These are phyloP conservation scores for Tremella mesenterica DNA, from an alignment of 768 basidiomycete species.

Conservation along the genomic window DNA sequence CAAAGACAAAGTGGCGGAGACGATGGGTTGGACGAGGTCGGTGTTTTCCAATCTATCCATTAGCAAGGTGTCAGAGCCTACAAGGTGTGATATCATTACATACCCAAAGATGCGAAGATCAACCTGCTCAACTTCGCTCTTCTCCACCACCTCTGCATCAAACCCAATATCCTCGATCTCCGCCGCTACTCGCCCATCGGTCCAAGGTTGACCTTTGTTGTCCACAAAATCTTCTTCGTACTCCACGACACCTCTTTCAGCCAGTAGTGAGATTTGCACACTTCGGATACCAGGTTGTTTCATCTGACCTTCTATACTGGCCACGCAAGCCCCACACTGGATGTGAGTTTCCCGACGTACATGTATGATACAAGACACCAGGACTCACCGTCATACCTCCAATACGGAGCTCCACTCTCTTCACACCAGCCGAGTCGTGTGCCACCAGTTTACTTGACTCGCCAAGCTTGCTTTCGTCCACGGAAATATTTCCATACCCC, in stretches of 20 bases:
- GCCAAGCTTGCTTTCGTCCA: background rate
- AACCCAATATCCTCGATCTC: conserved; percentile 64
- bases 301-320: conserved; percentile 41
- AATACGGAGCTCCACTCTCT: conserved; percentile 2
- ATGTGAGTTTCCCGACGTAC: background rate
- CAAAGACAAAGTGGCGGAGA: conserved; percentile 15
- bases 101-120: conserved; percentile 42
- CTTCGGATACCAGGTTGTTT: conserved; percentile 77
- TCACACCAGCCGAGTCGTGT: background rate
- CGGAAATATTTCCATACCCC: background rate
- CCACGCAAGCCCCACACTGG: conserved; percentile 46
- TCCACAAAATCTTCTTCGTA: conserved; percentile 58
- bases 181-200: conserved; percentile 66
- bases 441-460: background rate
- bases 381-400: conserved; percentile 5
- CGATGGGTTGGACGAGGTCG: conserved; percentile 19
- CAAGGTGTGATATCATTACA: conserved; percentile 4
- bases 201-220: conserved; percentile 52
- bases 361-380: background rate
- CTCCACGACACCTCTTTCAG: conserved; percentile 84
- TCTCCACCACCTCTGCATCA: conserved; percentile 42
- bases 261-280: conserved; percentile 90
- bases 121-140: conserved; percentile 34
- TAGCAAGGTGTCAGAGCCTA: too few species aligned
- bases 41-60: conserved; percentile 33